Evolutionary conservation across 2,329 filamentous ascomycete species (phyloP).

Genomic region (Lasiodiplodia sp.): DNA sequence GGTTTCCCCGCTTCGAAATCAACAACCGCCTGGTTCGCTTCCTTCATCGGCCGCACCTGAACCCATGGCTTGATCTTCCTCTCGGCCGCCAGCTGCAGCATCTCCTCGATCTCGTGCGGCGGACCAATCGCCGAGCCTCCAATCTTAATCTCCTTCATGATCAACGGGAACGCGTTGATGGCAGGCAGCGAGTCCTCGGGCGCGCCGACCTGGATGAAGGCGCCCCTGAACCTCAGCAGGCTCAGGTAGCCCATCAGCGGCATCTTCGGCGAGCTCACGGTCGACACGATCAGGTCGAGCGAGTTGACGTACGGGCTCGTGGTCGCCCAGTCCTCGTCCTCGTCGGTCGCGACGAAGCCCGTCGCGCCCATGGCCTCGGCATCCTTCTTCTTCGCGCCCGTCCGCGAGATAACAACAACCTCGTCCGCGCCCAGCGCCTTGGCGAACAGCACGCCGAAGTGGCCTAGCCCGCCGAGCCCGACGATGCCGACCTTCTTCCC

Average conservation of each 20-base stretch:
- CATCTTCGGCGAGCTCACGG: conserved; percentile 66
- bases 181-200: conserved; percentile 65
- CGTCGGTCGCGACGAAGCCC: conserved; percentile 63
- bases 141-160: conserved; percentile 60
- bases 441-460: conserved; percentile 75
- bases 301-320: conserved; percentile 48
- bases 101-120: conserved; percentile 66
- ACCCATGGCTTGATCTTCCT: conserved; percentile 68
- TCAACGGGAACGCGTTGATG: conserved; percentile 65
- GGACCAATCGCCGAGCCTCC: conserved; percentile 57
- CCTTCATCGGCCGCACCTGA: conserved; percentile 64
- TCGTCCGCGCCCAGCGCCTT: conserved; percentile 73
- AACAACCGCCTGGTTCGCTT: conserved; percentile 64
- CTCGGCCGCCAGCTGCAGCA: conserved; percentile 66
- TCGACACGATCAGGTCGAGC: conserved; percentile 67
- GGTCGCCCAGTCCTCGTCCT: conserved; percentile 66
- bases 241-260: conserved; percentile 67
- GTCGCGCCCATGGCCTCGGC: conserved; percentile 69
- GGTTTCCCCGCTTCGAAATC: conserved; percentile 65
- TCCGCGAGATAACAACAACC: conserved; percentile 70
- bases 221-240: conserved; percentile 65
- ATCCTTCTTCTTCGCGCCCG: conserved; percentile 64
- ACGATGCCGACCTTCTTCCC: conserved; percentile 76
- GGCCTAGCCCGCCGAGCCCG: conserved; percentile 76
- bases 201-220: conserved; percentile 71